A percentile compares a stretch with the other conserved stretches of the same genome.
These are phyloP conservation scores for Ustulina deusta DNA, from an alignment of 2,329 filamentous ascomycete genomes.

Conservation along the genomic window DNA sequence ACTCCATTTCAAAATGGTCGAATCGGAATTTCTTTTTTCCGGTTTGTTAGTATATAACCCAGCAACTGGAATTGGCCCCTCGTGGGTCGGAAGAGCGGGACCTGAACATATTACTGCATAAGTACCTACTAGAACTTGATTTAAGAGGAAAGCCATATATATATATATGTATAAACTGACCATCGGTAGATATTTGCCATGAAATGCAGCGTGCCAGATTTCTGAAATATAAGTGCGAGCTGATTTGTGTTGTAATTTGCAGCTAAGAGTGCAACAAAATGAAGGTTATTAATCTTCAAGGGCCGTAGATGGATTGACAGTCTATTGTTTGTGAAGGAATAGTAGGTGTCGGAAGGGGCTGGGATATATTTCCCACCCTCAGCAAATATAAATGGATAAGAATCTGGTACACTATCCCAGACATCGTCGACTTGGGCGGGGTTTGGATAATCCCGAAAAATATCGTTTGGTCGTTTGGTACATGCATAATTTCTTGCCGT, in stretches of 20 bases:
- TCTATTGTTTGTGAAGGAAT: constrained; percentile 5
- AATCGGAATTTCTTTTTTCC: background rate
- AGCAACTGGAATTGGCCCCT: background rate
- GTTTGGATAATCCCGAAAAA: constrained; percentile 18
- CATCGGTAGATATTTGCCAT: background rate
- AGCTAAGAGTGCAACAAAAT: background rate
- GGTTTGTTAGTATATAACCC: background rate
- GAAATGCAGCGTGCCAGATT: background rate
- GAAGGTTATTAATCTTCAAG: background rate
- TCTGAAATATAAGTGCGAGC: background rate
- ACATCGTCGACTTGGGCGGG: background rate
- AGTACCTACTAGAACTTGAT: too few species aligned
- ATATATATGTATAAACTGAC: background rate
- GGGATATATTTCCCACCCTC: background rate
- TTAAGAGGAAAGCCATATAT: too few species aligned
- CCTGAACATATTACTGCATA: background rate
- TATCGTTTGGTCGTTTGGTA: constrained; percentile 27
- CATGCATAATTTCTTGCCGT: constrained; percentile 32
- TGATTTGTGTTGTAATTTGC: background rate
- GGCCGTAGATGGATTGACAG: background rate
- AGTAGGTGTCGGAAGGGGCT: background rate
- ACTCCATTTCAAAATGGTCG: background rate
- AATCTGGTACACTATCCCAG: constrained; percentile 14
- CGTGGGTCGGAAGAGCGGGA: background rate
- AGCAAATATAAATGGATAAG: constrained; percentile 3